Conservation (phyloP, 176 grass and related monocot genomes). For the Triticum dicoccoides region DNA sequence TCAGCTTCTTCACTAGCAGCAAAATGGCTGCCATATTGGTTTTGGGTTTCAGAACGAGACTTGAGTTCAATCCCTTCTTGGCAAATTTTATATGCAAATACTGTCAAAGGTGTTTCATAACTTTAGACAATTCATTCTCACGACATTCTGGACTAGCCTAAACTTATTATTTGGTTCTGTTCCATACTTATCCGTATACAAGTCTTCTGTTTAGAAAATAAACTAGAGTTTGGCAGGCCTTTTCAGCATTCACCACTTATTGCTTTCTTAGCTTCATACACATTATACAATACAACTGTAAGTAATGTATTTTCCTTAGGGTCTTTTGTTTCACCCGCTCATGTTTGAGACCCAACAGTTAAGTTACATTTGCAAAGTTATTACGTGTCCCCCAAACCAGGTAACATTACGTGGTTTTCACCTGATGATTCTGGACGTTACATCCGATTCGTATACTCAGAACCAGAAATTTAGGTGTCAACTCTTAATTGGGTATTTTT, state of each 20-base stretch:
- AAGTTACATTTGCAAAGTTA: background rate
- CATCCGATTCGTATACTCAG: background rate
- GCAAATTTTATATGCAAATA: background rate
- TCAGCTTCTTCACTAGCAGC: background rate
- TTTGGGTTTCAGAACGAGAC: background rate
- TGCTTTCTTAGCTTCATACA: conserved; percentile 23
- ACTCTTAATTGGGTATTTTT: background rate
- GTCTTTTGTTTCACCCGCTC: background rate
- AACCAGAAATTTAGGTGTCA: background rate
- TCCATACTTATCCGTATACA: background rate
- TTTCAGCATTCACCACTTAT: background rate
- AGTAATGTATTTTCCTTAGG: background rate
- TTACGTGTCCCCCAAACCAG: background rate
- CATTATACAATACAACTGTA: background rate
- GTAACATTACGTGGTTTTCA: background rate
- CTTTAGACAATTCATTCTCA: background rate
- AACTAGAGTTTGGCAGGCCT: background rate
- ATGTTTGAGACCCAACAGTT: background rate
- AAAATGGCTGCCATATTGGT: background rate
- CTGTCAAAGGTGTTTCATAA: background rate
- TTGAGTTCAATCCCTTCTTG: background rate
- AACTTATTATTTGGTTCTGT: background rate
- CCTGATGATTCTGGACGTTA: background rate
- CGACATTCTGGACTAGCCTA: background rate
- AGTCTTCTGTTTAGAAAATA: background rate